phyloP scores from a whole-genome alignment of 2,329 filamentous ascomycete genomes.

The Thelonectria olida region DNA sequence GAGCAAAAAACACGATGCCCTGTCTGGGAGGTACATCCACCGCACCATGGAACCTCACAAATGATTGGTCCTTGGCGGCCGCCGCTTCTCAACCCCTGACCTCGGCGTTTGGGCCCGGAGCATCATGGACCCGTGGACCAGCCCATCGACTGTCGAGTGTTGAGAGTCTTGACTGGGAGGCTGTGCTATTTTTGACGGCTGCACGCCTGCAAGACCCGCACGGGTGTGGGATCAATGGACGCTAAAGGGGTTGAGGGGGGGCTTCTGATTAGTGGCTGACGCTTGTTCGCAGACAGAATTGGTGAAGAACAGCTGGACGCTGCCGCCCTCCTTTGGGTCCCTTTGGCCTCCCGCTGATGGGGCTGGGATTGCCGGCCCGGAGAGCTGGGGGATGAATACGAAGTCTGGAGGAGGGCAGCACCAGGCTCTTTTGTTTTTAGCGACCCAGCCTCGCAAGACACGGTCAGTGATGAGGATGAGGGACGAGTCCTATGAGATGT shows the following conservation, averaged over 20 bases:
- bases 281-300: not conserved
- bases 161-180: conserved; percentile 9
- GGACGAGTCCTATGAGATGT: no score
- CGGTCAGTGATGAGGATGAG: no score
- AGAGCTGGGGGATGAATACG: conserved; percentile 2
- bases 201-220: not conserved
- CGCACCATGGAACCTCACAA: not conserved
- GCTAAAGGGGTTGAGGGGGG: not conserved
- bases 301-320: no score
- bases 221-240: not conserved
- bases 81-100: not conserved
- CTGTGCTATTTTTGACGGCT: conserved; percentile 40
- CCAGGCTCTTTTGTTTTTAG: not conserved
- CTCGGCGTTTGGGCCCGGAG: not conserved
- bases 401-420: no score
- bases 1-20: conserved; percentile 1
- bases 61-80: conserved; percentile 8
- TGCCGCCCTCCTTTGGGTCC: no score
- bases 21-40: not conserved
- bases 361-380: not conserved
- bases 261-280: not conserved
- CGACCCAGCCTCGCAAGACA: conserved; percentile 5
- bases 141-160: not conserved
- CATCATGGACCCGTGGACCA: not conserved
- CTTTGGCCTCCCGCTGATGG: conserved; percentile 16